Evolutionary conservation across 371 early-diverging fungal species (phyloP).

Genomic region (Apophysomyces trapeziformis): DNA sequence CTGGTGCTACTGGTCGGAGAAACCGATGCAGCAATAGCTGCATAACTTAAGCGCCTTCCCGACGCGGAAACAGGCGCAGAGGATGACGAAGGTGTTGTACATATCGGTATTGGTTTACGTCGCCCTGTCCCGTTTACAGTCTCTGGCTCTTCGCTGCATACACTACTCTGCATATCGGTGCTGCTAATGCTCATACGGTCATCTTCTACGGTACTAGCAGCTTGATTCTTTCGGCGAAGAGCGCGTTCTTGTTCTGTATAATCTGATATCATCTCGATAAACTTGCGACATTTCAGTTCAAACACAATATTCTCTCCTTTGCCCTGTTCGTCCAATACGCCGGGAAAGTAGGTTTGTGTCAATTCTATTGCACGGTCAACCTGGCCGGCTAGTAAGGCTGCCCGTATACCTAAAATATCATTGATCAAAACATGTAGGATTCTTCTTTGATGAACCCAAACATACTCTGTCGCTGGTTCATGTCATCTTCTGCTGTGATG

Average conservation of each 20-base stretch:
- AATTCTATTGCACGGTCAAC: constrained; percentile 75
- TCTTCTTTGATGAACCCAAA: constrained; percentile 6
- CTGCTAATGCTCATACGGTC: constrained; percentile 16
- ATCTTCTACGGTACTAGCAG: constrained; percentile 7
- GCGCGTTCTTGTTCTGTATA: constrained; percentile 54
- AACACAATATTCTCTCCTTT: constrained; percentile 57
- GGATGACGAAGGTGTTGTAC: constrained; percentile 1
- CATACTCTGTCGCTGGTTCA: constrained; percentile 38
- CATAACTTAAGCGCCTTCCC: constrained; percentile 28
- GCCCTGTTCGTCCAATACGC: constrained; percentile 48
- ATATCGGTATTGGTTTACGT: constrained; percentile 14
- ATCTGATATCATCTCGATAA: constrained; percentile 80
- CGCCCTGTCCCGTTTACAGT: neutral
- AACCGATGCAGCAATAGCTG: constrained; percentile 30
- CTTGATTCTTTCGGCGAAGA: constrained; percentile 3
- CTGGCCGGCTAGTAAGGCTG: constrained; percentile 68
- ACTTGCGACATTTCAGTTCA: constrained; percentile 81
- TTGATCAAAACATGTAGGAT: constrained; percentile 6
- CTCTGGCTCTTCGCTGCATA: constrained; percentile 8
- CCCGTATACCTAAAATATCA: constrained; percentile 60
- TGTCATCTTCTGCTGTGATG: constrained; percentile 28
- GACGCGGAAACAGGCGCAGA: neutral
- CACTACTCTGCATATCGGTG: constrained; percentile 2
- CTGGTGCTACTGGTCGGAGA: constrained; percentile 21
- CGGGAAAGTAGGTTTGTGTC: constrained; percentile 66